A percentile compares a stretch with the other conserved stretches of the same genome.
Conservation (phyloP, 2,329 filamentous ascomycete species). For the Dactylellina parvicollis region DNA sequence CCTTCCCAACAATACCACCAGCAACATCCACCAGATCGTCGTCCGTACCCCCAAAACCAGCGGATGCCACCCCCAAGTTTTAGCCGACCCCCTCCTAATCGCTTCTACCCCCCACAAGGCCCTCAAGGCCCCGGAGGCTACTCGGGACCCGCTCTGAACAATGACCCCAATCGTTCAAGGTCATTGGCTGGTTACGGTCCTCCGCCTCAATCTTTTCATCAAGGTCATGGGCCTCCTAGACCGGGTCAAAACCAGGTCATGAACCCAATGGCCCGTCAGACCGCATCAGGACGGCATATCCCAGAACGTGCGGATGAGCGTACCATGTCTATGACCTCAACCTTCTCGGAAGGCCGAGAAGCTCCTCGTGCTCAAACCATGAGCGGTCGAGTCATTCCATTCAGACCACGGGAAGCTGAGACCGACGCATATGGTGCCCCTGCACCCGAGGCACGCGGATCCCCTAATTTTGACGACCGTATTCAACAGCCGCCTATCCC, state of each 20-base stretch:
- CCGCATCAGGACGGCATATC: slow-evolving; percentile 88
- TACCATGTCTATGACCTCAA: slow-evolving; percentile 94
- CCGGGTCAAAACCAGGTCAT: slow-evolving; percentile 60
- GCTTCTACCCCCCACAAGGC: slow-evolving; percentile 70
- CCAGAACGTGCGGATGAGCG: slow-evolving; percentile 92
- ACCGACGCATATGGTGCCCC: slow-evolving; percentile 54
- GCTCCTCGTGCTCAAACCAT: slow-evolving; percentile 81
- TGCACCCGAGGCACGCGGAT: slow-evolving; percentile 62
- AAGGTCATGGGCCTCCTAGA: slow-evolving; percentile 60
- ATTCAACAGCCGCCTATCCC: slow-evolving; percentile 44
- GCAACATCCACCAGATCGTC: slow-evolving; percentile 63
- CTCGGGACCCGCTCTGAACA: slow-evolving; percentile 77
- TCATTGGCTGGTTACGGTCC: slow-evolving; percentile 79
- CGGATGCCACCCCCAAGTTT: slow-evolving; percentile 62
- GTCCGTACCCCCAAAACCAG: slow-evolving; percentile 75
- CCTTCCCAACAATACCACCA: slow-evolving; percentile 54
- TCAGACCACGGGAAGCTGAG: slow-evolving; percentile 70
- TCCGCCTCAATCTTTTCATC: slow-evolving; percentile 80
- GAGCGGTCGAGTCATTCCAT: slow-evolving; percentile 90
- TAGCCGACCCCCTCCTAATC: slow-evolving; percentile 66
- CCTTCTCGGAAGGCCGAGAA: slow-evolving; percentile 75
- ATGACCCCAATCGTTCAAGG: slow-evolving; percentile 88
- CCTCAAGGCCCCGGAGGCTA: slow-evolving; percentile 68
- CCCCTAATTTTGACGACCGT: slow-evolving; percentile 36
- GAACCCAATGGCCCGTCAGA: slow-evolving; percentile 76